phyloP scores from a whole-genome alignment of 495 filamentous ascomycete species.

The Bombardia bombarda region DNA sequence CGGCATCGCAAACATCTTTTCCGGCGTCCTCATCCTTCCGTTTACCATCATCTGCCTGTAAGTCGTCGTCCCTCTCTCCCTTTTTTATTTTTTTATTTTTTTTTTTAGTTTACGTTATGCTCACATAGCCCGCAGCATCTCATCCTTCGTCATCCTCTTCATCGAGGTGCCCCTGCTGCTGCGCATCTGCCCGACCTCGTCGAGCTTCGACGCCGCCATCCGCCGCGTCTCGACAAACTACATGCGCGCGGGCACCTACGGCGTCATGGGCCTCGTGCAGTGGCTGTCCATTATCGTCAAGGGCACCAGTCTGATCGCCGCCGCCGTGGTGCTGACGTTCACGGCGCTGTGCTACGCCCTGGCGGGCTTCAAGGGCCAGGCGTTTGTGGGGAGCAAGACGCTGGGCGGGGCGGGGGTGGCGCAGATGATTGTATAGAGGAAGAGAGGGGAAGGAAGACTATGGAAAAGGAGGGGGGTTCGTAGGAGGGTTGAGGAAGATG shows the following conservation, averaged over 20 bases:
- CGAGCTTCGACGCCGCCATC: constrained; percentile 82
- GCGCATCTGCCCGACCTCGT: constrained; percentile 93
- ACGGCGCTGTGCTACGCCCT: constrained; percentile 75
- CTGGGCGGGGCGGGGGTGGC: constrained; percentile 89
- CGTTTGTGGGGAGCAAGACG: constrained; percentile 94
- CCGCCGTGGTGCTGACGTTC: constrained; percentile 71
- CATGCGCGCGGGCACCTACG: constrained; percentile 92
- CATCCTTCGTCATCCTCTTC: constrained; percentile 88
- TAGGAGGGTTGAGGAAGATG: not conserved
- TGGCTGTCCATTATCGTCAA: constrained; percentile 64
- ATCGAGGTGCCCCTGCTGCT: constrained; percentile 94
- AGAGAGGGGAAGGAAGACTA: not conserved
- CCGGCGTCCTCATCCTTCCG: constrained; percentile 57
- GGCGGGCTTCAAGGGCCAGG: constrained; percentile 83
- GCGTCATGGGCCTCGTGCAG: constrained; percentile 69
- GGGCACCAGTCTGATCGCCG: constrained; percentile 70
- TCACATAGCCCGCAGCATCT: no score
- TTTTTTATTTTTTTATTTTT: no score
- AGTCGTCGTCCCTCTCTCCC: constrained; percentile 20
- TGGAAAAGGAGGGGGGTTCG: not conserved
- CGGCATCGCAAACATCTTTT: constrained; percentile 85
- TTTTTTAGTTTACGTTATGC: no score
- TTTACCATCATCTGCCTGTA: constrained; percentile 85
- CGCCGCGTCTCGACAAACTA: constrained; percentile 90
- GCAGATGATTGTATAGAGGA: constrained; percentile 90